A percentile compares a stretch with the other conserved stretches of the same genome.
Conservation (phyloP, 2,329 filamentous ascomycete species). For the Fusarium bulbicola region DNA sequence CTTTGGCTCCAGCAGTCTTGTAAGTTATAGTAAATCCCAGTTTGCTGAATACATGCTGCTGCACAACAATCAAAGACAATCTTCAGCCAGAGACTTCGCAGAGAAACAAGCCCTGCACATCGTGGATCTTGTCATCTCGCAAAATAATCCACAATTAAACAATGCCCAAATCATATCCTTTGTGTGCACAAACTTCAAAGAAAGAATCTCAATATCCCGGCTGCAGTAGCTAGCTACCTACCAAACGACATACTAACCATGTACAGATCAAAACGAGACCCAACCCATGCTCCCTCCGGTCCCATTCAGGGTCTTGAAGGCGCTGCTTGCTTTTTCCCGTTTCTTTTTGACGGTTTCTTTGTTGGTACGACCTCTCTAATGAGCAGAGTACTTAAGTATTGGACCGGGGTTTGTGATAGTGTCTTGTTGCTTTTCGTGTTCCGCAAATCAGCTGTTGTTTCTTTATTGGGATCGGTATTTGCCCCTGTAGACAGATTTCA, state of each 20-base stretch:
- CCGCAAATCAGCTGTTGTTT: background rate
- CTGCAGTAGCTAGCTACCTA: background rate
- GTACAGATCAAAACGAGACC: constrained; percentile 1
- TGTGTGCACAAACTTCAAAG: background rate
- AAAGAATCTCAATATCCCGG: constrained; percentile 4
- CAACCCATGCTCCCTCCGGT: constrained; percentile 21
- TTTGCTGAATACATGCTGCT: background rate
- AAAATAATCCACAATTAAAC: background rate
- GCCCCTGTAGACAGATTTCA: background rate
- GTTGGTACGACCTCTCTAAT: background rate
- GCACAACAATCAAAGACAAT: background rate
- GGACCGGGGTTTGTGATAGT: constrained; percentile 1
- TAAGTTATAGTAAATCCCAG: background rate
- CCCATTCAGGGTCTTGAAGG: constrained; percentile 11
- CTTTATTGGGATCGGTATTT: background rate
- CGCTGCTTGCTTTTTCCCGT: constrained; percentile 8
- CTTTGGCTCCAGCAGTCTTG: background rate
- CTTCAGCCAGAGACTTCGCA: background rate
- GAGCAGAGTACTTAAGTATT: background rate
- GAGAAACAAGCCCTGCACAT: background rate
- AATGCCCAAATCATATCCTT: background rate
- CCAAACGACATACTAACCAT: constrained; percentile 1
- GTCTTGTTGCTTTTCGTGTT: background rate
- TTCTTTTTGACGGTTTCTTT: background rate
- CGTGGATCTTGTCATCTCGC: background rate